Percentiles rank a stretch among this genome's conserved stretches.
These are phyloP conservation scores for Pleurotus pulmonarius DNA, from an alignment of 768 basidiomycete species.

Conservation along the genomic window DNA sequence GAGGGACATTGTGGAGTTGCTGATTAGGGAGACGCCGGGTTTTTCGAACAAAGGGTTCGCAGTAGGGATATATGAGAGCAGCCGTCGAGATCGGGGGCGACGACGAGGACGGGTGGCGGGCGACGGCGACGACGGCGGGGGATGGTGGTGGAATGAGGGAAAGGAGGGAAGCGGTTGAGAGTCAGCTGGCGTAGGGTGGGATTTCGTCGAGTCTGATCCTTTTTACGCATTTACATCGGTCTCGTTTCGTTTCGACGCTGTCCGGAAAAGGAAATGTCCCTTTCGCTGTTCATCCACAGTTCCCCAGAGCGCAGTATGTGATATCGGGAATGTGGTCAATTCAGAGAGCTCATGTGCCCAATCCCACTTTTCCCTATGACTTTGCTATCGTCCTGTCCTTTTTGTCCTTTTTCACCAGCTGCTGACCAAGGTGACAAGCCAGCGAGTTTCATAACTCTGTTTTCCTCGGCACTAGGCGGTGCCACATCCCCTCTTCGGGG, in stretches of 20 bases:
- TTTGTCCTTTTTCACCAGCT: constrained; percentile 8
- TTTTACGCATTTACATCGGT: constrained; percentile 28
- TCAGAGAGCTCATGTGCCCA: constrained; percentile 10
- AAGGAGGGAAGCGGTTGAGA: constrained; percentile 19
- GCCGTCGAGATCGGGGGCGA: constrained; percentile 5
- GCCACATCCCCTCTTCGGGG: constrained; percentile 5
- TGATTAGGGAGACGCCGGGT: neutral
- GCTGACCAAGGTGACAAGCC: constrained; percentile 10
- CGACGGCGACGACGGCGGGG: neutral
- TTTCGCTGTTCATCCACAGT: constrained; percentile 4
- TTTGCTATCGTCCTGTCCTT: constrained; percentile 15
- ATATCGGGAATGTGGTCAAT: neutral
- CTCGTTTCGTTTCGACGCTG: constrained; percentile 20
- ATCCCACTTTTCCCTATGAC: constrained; percentile 17
- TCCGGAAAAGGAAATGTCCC: constrained; percentile 20
- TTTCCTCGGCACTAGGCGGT: constrained; percentile 7
- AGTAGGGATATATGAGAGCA: neutral
- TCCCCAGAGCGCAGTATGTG: constrained; percentile 1
- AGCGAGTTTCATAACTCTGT: constrained; percentile 1
- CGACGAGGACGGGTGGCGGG: constrained; percentile 10
- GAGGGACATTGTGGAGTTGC: constrained; percentile 56
- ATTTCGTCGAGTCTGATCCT: constrained; percentile 26
- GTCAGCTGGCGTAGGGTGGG: constrained; percentile 16
- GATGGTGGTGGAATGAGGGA: constrained; percentile 14
- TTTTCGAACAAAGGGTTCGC: neutral